Conservation (phyloP, 2,329 filamentous ascomycete genomes). For the Aspergillus sp. region DNA sequence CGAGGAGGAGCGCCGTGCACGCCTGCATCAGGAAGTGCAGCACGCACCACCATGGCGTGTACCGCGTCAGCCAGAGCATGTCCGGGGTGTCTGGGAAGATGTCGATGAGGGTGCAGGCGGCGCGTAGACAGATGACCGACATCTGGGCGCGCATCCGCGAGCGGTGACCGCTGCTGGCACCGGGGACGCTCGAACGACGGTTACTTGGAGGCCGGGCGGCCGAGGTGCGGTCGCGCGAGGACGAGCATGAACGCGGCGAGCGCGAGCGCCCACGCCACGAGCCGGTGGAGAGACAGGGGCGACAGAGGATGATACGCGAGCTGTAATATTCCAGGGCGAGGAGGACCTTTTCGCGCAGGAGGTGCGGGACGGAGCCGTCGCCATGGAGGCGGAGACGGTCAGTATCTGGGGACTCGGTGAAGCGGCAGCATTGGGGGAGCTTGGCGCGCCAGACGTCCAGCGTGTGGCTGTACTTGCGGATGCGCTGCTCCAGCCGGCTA, state of each 20-base stretch:
- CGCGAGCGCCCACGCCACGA: neutral
- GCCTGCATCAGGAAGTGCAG: slow-evolving; percentile 46
- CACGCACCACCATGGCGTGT: slow-evolving; percentile 44
- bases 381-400: slow-evolving; percentile 20
- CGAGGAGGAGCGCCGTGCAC: slow-evolving; percentile 40
- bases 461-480: slow-evolving; percentile 29
- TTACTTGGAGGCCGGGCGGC: neutral
- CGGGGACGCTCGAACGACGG: slow-evolving; percentile 3
- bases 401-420: slow-evolving; percentile 23
- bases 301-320: slow-evolving; percentile 38
- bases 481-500: slow-evolving; percentile 31
- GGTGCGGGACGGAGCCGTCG: slow-evolving; percentile 5
- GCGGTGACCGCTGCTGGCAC: neutral
- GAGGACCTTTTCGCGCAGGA: slow-evolving; percentile 31
- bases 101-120: slow-evolving; percentile 36
- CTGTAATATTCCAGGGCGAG: slow-evolving; percentile 44
- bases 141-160: slow-evolving; percentile 19
- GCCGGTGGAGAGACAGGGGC: slow-evolving; percentile 38
- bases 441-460: slow-evolving; percentile 37
- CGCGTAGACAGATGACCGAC: slow-evolving; percentile 37
- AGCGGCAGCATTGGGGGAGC: slow-evolving; percentile 33
- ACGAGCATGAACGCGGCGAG: neutral
- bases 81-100: slow-evolving; percentile 38
- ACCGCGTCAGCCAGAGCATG: slow-evolving; percentile 31
- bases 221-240: neutral